These are phyloP conservation scores for Aquanectria penicillioides DNA, from an alignment of 2,329 filamentous ascomycete genomes.

Conservation along the genomic window DNA sequence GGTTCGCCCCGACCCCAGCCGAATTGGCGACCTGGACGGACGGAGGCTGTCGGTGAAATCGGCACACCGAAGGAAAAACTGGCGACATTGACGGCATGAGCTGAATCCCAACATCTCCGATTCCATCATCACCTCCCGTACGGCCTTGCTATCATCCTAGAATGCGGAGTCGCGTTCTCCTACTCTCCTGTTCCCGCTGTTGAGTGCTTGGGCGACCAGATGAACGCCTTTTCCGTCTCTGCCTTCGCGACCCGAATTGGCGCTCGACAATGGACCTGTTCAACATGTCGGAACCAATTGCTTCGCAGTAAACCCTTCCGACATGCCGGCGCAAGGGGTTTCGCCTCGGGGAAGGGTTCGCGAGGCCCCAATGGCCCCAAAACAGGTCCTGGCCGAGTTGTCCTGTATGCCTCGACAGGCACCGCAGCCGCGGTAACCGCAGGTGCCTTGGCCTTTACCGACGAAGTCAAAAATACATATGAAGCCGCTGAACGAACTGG, in stretches of 20 bases:
- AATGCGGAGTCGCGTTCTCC: constrained; percentile 33
- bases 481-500: constrained; percentile 80
- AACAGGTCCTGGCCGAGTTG: constrained; percentile 41
- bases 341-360: constrained; percentile 43
- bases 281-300: constrained; percentile 55
- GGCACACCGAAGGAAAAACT: constrained; percentile 42
- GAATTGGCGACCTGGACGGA: constrained; percentile 35
- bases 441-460: constrained; percentile 64
- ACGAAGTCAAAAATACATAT: constrained; percentile 81
- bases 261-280: constrained; percentile 58
- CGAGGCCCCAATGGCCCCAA: constrained; percentile 32
- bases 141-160: constrained; percentile 22
- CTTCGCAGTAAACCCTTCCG: constrained; percentile 44
- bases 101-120: constrained; percentile 19
- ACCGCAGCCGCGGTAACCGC: constrained; percentile 59
- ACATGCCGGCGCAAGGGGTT: constrained; percentile 39
- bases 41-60: constrained; percentile 41
- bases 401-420: constrained; percentile 62
- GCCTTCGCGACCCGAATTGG: constrained; percentile 51
- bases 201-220: constrained; percentile 41
- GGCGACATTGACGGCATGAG: constrained; percentile 40
- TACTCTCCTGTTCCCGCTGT: constrained; percentile 16
- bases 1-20: constrained; percentile 39
- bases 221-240: constrained; percentile 55
- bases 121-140: constrained; percentile 10